Evolutionary conservation across 2,329 filamentous ascomycete genomes (phyloP), one percentile per base, ranked within the genome.

Genomic region (Thelonectria rubi): DNA sequence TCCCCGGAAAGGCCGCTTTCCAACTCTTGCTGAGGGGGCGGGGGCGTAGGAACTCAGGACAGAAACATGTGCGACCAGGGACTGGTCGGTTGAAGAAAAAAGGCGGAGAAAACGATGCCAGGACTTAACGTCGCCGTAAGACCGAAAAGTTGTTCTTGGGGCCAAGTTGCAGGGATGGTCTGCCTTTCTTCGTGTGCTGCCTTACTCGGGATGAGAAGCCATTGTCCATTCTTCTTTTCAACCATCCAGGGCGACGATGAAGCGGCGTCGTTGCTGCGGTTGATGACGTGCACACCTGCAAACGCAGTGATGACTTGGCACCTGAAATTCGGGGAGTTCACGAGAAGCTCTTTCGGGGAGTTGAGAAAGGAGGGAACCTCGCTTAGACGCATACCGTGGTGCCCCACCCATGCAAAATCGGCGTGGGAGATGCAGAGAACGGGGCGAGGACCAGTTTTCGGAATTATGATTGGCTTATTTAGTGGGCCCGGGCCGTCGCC

Each of bases 71-170:
- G 43, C 50, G 54, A 39, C 21, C 42, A 46, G 47, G 37, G 54
- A 54, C 32, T 49, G 21, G 46, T 51, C 47, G 6, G 42, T 48
- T 34, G 47, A 46, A 55, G 57, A 46, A 63, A 64, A n/a, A 39
- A 48, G 46, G 53, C 65, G 63, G 69, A 65, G 58, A 30, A 30
- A 24, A 30, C 4, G 26, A 67, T 68, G 69, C 47, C 39, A 57
- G 60, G 49, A 47, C 47, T 46, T 54, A 55, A 53, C 15, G 45
- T 42, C 18, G 50, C 58, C 53, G 45, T 62, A 69, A 71, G 55
- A 43, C 69, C 63, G 65, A 61, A 17, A 43, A 43, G 34, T 9
- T 18, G 51, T 20, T 39, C 39, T 39, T 43, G 43, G 51, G 20
- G 12, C 43, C 26, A 30, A 9, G 51, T 14, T 15, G 26, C 42